Evolutionary conservation across 2,329 filamentous ascomycete genomes (phyloP), one percentile per base, ranked within the genome.

Genomic region (Peltaster fructicola): DNA sequence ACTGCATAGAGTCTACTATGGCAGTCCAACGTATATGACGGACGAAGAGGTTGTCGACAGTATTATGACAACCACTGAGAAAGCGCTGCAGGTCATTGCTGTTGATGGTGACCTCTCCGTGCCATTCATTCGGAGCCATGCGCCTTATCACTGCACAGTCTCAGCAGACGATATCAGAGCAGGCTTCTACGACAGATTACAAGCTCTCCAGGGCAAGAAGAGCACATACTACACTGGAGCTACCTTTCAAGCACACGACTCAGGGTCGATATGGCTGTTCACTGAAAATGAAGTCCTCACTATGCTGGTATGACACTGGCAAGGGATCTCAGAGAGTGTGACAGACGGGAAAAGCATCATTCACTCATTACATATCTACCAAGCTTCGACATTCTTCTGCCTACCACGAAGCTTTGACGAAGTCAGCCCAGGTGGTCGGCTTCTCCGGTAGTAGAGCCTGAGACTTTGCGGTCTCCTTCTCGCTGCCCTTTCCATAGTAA

Each of bases 101-200:
- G 38, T 42, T 26, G 35, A 30, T 16, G n/a, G n/a, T n/a, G n/a
- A n/a, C n/a, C n/a, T n/a, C n/a, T n/a, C n/a, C n/a, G n/a, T n/a
- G n/a, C n/a, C n/a, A n/a, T n/a, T n/a, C n/a, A n/a, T n/a, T n/a
- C n/a, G n/a, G n/a, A 29, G 33, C n/a, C 44, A 50, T 19, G 24
- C 33, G 7, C 44, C 43, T n/a, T 43, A 38, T 20, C 30, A 38
- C 15, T 23, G 39, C 19, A 38, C 40, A 8, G 27, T 41, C 3
- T 33, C 32, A 14, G 31, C 31, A 19, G 34, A 39, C 4, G 39
- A 31, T 5, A 36, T 46, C 10, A 26, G 29, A 15, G 29, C 25
- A 3, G 43, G 45, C 1, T 47, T 45, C 19, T 48, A 46, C 25
- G 28, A 28, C 8, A 18, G 33, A 11, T 17, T 45, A 26, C 29